phyloP scores from a whole-genome alignment of 306 rosid species.

The Quercus engelmannii region DNA sequence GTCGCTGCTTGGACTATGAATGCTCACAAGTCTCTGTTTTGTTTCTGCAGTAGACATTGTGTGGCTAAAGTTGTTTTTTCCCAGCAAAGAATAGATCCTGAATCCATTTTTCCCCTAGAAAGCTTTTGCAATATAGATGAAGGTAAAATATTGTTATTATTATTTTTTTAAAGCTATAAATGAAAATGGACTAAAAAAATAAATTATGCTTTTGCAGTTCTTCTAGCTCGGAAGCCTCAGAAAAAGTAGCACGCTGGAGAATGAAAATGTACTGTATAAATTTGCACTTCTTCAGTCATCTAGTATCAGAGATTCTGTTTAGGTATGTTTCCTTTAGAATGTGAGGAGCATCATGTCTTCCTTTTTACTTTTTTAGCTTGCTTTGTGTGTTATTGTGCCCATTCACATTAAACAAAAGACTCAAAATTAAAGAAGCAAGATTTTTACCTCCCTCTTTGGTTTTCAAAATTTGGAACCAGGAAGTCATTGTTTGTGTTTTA shows the following conservation, averaged over 20 bases:
- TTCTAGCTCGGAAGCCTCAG: slow-evolving; percentile 48
- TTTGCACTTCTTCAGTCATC: slow-evolving; percentile 22
- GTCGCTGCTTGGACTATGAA: slow-evolving; percentile 13
- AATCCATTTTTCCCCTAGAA: slow-evolving; percentile 49
- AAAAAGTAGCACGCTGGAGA: slow-evolving; percentile 17
- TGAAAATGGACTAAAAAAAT: slow-evolving; percentile 15
- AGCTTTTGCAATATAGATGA: slow-evolving; percentile 61
- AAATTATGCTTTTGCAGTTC: slow-evolving; percentile 45
- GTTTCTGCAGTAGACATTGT: slow-evolving; percentile 61
- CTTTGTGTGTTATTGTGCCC: neutral
- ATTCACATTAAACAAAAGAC: neutral
- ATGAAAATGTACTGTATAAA: slow-evolving; percentile 15
- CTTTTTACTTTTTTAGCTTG: neutral
- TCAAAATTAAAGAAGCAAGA: neutral
- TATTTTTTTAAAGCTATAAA: neutral
- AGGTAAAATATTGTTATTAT: slow-evolving; percentile 41
- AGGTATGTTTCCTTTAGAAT: slow-evolving; percentile 25
- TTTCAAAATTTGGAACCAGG: neutral
- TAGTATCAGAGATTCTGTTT: slow-evolving; percentile 9
- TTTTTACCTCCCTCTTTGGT: neutral
- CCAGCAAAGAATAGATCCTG: slow-evolving; percentile 51
- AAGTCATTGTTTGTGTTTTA: neutral
- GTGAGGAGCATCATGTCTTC: neutral
- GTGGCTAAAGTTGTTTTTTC: slow-evolving; percentile 46
- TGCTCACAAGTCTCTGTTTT: slow-evolving; percentile 23